Evolutionary conservation across 1,284 basidiomycete genomes (phyloP).

Genomic region (Cryptococcus sp.): DNA sequence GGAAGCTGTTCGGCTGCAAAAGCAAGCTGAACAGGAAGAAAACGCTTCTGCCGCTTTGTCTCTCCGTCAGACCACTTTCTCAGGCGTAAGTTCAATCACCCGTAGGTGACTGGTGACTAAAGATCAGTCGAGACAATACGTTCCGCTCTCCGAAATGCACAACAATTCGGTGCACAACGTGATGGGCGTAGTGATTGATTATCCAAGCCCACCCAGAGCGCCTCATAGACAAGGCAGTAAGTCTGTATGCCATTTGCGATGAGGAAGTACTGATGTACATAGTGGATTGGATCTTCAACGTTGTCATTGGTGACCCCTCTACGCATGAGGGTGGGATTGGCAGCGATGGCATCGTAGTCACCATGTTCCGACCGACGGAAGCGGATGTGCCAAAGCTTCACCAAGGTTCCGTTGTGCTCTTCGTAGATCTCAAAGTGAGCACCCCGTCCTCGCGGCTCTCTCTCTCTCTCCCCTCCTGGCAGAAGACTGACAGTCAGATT

Average conservation of each 20-base stretch:
- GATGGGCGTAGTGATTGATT: not conserved
- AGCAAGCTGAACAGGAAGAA: not conserved
- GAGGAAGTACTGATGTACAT: not conserved
- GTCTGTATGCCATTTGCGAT: not conserved
- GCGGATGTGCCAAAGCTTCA: conserved; percentile 11
- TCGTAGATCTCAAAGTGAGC: conserved; percentile 21
- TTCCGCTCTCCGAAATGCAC: not conserved
- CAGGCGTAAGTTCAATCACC: not conserved
- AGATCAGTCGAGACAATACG: not conserved
- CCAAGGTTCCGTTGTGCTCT: conserved; percentile 16
- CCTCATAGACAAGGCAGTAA: not conserved
- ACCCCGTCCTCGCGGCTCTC: too few species aligned
- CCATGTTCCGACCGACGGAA: conserved; percentile 19
- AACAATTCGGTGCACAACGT: not conserved
- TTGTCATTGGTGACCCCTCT: conserved; percentile 29
- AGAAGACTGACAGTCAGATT: conserved; percentile 2
- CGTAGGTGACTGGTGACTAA: not conserved
- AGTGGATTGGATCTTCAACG: conserved; percentile 15
- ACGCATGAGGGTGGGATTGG: conserved; percentile 4
- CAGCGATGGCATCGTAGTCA: conserved; percentile 26
- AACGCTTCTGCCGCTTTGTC: not conserved
- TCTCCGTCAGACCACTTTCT: not conserved
- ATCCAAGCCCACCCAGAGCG: not conserved
- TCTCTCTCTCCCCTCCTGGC: too few species aligned
- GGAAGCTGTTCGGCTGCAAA: not conserved